These are phyloP conservation scores for Alternaria burnsii DNA, from an alignment of 2,329 filamentous ascomycete genomes.

Conservation along the genomic window DNA sequence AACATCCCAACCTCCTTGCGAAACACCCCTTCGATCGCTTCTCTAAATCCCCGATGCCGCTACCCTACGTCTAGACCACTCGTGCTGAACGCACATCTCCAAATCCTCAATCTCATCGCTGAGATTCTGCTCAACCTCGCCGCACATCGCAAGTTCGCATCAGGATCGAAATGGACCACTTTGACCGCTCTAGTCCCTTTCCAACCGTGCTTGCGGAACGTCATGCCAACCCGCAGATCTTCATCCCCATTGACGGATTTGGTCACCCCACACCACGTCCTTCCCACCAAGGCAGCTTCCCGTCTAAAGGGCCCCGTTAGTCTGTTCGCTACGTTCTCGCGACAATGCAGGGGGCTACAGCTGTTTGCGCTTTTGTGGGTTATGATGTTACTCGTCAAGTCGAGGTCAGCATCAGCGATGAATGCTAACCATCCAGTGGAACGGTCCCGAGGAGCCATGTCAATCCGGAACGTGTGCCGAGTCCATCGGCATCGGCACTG, in stretches of 20 bases:
- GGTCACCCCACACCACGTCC: constrained; percentile 10
- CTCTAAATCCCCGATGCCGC: constrained; percentile 14
- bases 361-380: constrained; percentile 7
- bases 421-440: neutral
- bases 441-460: neutral
- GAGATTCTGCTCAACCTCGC: neutral
- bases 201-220: constrained; percentile 9
- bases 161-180: neutral
- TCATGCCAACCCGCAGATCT: constrained; percentile 29
- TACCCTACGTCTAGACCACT: constrained; percentile 10
- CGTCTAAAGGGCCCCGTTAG: neutral
- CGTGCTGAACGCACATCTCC: neutral
- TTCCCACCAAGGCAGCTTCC: neutral
- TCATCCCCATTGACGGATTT: constrained; percentile 7
- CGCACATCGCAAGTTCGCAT: neutral
- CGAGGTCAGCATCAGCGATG: constrained; percentile 3
- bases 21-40: constrained; percentile 5
- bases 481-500: constrained; percentile 2
- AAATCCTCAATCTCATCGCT: neutral
- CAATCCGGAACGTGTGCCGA: constrained; percentile 5
- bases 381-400: constrained; percentile 8
- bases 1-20: neutral
- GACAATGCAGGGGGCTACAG: constrained; percentile 1
- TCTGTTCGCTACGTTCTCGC: neutral
- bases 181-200: constrained; percentile 9